Evolutionary conservation across 2,329 filamentous ascomycete species (phyloP).

Genomic region (Fusarium praegraminearum): DNA sequence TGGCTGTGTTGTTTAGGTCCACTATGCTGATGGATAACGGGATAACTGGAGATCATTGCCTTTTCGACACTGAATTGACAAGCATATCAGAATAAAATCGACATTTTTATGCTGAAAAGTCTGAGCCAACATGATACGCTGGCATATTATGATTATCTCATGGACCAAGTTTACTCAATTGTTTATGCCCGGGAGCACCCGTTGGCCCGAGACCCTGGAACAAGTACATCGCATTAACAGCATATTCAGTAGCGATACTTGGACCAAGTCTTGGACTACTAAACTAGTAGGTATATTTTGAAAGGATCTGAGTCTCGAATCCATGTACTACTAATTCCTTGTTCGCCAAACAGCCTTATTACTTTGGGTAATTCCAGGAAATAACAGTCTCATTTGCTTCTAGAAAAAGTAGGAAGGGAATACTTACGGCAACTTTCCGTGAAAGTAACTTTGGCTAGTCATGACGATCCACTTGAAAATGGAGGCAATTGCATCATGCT

Average conservation of each 20-base stretch:
- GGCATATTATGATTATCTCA: not conserved
- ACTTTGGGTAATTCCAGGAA: not conserved
- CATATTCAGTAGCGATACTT: not conserved
- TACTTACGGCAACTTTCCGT: constrained; percentile 24
- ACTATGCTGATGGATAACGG: not conserved
- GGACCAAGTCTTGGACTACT: not conserved
- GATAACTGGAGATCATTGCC: not conserved
- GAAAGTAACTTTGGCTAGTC: constrained; percentile 30
- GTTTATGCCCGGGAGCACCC: not conserved
- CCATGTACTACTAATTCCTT: no score
- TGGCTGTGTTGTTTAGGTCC: no score
- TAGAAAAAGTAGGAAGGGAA: constrained; percentile 29
- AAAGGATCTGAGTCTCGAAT: not conserved
- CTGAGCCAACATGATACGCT: not conserved
- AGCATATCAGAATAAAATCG: not conserved
- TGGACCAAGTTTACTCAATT: not conserved
- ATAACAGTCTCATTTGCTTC: constrained; percentile 20
- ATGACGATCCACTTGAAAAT: constrained; percentile 29
- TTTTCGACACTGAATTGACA: not conserved
- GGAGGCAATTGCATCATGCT: constrained; percentile 38
- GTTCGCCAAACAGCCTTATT: not conserved
- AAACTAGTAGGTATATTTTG: not conserved
- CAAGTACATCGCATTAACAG: not conserved
- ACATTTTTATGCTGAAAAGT: not conserved
- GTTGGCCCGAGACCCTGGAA: not conserved